These are phyloP conservation scores for Suhomyces taliae DNA, from an alignment of 1,139 yeast species.

Conservation along the genomic window DNA sequence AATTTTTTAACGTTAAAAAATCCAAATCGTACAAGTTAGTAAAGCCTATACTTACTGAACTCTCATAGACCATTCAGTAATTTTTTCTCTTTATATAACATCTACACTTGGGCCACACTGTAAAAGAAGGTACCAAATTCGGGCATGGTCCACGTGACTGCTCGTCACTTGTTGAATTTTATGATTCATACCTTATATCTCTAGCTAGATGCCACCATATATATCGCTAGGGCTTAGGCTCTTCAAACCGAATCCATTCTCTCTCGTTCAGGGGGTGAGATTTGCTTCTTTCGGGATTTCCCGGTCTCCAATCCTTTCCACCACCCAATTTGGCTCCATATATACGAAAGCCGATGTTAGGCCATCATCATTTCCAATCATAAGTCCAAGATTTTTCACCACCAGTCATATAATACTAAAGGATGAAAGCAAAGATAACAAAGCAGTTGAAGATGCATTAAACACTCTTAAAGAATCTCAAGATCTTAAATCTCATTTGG, in stretches of 20 bases:
- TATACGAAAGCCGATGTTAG: background rate
- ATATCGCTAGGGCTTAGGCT: conserved; percentile 5
- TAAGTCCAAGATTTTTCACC: conserved; percentile 1
- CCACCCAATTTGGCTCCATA: background rate
- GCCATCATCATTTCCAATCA: background rate
- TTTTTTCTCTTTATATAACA: too few relatives aligned
- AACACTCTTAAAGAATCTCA: conserved; percentile 17
- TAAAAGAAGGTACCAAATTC: too few relatives aligned
- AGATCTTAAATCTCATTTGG: conserved; percentile 32
- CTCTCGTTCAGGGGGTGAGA: background rate
- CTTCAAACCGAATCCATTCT: background rate
- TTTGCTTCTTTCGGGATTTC: background rate
- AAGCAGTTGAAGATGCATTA: conserved; percentile 8
- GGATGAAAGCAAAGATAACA: background rate
- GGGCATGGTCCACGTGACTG: background rate
- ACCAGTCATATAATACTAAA: background rate
- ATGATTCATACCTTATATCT: background rate
- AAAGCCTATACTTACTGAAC: too few relatives aligned
- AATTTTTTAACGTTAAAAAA: too few relatives aligned
- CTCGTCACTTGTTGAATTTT: background rate
- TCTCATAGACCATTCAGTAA: too few relatives aligned
- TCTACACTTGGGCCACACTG: too few relatives aligned
- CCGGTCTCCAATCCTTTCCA: background rate
- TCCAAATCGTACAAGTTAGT: too few relatives aligned
- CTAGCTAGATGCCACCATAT: conserved; percentile 1